Base-by-base conservation (phyloP, 805 yeast genomes). In the Saturnispora saitoi region DNA sequence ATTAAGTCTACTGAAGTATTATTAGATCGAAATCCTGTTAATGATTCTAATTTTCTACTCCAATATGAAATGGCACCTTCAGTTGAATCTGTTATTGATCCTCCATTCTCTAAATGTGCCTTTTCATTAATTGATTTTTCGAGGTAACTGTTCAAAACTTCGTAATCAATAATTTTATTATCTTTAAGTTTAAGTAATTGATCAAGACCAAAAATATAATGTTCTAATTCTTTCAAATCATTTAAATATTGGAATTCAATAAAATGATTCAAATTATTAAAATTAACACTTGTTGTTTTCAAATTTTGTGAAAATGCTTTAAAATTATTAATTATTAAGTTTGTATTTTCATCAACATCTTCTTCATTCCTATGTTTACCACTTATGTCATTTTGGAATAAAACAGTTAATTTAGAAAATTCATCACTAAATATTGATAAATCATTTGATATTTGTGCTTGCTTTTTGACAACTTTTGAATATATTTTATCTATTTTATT, bases 101-200 rank as follows among this genome's bases (percentile, higher is more conserved):
- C 70, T 4, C 70, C 70, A 46, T 59, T 60, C 45, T 64, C 50
- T 22, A 67, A 42, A 48, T 60, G 47, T 4, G 62, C 61, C 56
- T 80, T 79, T 56, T 91, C 98, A 36, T 69, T 68, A 43, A 76
- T 72, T 0, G 95, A 80, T 58, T 86, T 84, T 37, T 73, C 72
- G 48, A 89, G 69, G 66, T 91, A 91, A 48, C 85, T 95, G 36
- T 79, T 77, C 40, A 91, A 70, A 45, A 86, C 95, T 61, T 93
- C 97, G 59, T 83, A 82, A 63, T 91, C 99, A 26, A 91, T 77
- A 57, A 86, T 90, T 63, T 90, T 90, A 61, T 88, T 89, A 59
- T 91, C 98, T 55, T 91, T 88, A 49, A 86, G 73, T 60, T 84
- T 89, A 47, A 93, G 76, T 50, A 91, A 68, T 52, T 75, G 78